Evolutionary conservation across 1,139 yeast genomes (phyloP), one percentile per base, ranked within the genome.

Genomic region (Taiozyma sp.): DNA sequence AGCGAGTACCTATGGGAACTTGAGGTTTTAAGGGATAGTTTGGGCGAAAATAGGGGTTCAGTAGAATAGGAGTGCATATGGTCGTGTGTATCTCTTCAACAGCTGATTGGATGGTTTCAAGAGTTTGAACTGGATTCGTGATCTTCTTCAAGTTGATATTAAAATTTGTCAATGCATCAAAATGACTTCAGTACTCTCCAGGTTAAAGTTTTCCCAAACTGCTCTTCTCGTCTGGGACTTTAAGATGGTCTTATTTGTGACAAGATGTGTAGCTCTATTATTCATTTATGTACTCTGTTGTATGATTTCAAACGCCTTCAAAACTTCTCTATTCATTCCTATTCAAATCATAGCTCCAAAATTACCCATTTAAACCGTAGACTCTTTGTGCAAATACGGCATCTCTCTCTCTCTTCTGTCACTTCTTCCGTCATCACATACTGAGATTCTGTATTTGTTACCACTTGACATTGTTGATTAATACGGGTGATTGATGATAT

Each of bases 371-470:
- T 37, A n/a, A 37, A 37, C 41, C 41, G 41, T 37, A 19, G 14
- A 19, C 41, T 19, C 41, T 37, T 21, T 9, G 6, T 19, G n/a
- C 35, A 32, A 37, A 37, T 9, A 16, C 19, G 24, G 14, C 37
- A 41, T 47, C 22, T 43, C 37, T 32, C 34, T 39, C 30, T 30
- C 26, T 19, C 7, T 6, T 24, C 26, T 42, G 19, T 19, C 19
- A 19, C n/a, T 19, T 16, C 40, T 10, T 16, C 21, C 39, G 21
- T 11, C 11, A 24, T 52, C 65, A 85, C 96, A 77, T 87, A 88
- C 95, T 78, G 97, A 89, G 91, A 91, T 88, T 83, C 97, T 90
- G 88, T 87, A 93, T 83, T 93, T 93, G 87, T 91, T 93, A 83
- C 99, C 99, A 80, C 96, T 89, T 83, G 89, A 83, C 89, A 84